Evolutionary conservation across 108 stramenopile genomes (phyloP), one percentile per base, ranked within the genome.

Genomic region (Skeletonema costatum): DNA sequence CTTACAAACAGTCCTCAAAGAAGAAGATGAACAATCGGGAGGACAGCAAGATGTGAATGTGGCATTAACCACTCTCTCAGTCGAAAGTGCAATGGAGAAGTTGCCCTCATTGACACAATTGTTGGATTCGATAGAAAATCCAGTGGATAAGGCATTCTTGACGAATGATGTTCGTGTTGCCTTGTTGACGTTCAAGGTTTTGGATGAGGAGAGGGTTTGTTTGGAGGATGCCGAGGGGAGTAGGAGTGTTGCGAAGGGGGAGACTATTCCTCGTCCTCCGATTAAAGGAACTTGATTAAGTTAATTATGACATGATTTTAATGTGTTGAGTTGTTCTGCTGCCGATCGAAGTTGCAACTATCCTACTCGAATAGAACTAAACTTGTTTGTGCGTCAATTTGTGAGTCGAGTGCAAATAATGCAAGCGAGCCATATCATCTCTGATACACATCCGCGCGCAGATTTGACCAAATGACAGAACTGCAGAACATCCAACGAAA

Each of bases 131-230:
- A 17, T 59, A 13, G 61, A 58, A 29, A 76, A 70, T 62, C 80
- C 85, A 31, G 73, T 93, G 73, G 91, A 89, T 21, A 80, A 70
- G 68, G 94, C 90, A 10, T 76, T 95, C 30, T 76, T 90, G 36
- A 66, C 62, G 16, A 92, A 93, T 81, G 84, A 85, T 68, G 63
- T 95, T 62, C 68, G 90, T 14, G 86, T 93, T 46, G 85, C 85
- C 10, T 75, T 86, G 66, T 70, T 90, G 51, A 92, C 90, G 16
- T 81, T 88, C 25, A 63, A 65, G 25, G 92, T 93, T 0, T 29
- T 90, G 31, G 72, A 88, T 44, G 92, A 93, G 67, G 77, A 87
- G 33, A 68, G 66, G 58, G 4, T 58, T 14, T 84, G 83, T 70
- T 42, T 16, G 12, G 62, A 75, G 29, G 74, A 73, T n/a, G 48